Percentiles rank a stretch among this genome's conserved stretches.
These are phyloP conservation scores for Penicillium longicatenatum DNA, from an alignment of 495 filamentous ascomycete genomes.

Conservation along the genomic window DNA sequence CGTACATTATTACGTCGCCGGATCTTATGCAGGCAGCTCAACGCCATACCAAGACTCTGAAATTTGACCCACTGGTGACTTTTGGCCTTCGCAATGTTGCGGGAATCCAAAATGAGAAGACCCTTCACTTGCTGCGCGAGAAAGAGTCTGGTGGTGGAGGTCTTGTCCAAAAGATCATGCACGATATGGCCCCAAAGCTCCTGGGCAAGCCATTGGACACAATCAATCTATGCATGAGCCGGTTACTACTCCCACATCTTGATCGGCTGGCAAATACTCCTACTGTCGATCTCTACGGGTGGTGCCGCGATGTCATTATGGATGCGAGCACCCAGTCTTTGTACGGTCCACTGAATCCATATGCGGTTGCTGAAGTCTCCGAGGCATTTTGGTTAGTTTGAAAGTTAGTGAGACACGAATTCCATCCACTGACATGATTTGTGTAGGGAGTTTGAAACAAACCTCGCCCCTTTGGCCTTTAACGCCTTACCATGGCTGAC, in stretches of 20 bases:
- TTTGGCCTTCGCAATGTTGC: constrained; percentile 19
- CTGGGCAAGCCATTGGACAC: constrained; percentile 28
- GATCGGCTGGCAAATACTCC: constrained; percentile 16
- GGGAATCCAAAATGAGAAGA: constrained; percentile 18
- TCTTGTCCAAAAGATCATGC: constrained; percentile 14
- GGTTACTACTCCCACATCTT: constrained; percentile 15
- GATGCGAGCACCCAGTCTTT: constrained; percentile 49
- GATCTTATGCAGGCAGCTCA: constrained; percentile 43
- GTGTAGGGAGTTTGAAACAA: constrained; percentile 45
- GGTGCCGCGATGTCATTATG: constrained; percentile 47
- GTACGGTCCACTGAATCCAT: constrained; percentile 55
- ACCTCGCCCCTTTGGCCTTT: constrained; percentile 36
- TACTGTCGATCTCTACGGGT: constrained; percentile 33
- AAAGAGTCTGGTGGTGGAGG: constrained; percentile 24
- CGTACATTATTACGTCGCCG: constrained; percentile 48
- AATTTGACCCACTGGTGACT: constrained; percentile 41
- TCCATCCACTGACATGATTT: not conserved
- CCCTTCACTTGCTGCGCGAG: constrained; percentile 20
- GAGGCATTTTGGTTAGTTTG: constrained; percentile 48
- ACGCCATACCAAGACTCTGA: constrained; percentile 40
- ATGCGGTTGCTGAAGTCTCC: constrained; percentile 34
- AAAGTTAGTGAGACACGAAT: not conserved
- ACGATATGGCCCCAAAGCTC: constrained; percentile 30
- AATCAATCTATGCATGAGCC: constrained; percentile 34
- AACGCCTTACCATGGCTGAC: constrained; percentile 40